Base-by-base conservation (phyloP, 2,329 filamentous ascomycete species). In the Nemania bipapillata region DNA sequence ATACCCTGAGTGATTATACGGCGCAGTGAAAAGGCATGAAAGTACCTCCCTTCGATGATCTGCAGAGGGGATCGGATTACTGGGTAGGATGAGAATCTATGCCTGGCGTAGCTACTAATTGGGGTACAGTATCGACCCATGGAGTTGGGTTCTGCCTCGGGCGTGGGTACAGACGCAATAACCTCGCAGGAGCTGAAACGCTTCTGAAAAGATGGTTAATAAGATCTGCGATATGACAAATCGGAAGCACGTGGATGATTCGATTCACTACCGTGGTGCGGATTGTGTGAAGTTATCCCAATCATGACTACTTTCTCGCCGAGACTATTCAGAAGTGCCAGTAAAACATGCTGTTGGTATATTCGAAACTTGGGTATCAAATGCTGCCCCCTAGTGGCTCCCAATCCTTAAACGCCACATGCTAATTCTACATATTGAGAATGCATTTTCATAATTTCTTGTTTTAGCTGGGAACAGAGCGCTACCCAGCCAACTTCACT, bases 351-450 rank as follows among this genome's bases (percentile, higher is more conserved):
- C 56, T 63, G 49, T 63, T 53, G 22, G 49, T 67, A 63, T 68
- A 65, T 72, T 68, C 57, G 52, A 61, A 60, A 71, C 52, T 45
- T 57, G 73, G 74, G 74, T 76, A 75, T 76, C 74, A 75, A 74
- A 60, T 72, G 69, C 67, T 65, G 58, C 40, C 49, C 45, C 37
- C 60, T 64, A 49, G 47, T 40, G 54, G n/a, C 62, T 55, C 28
- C n/a, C 11, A 49, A 37, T 26, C 52, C 45, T 22, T 30, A 62
- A 61, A 66, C 54, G 40, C 61, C 63, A 32, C n/a, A 53, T 56
- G 28, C 17, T 42, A 26, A n/a, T 3, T 56, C 35, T 49, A 22
- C 45, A 47, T 20, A 47, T 47, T 12, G 37, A 49, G 24, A 56
- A 62, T 26, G 12, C 35, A 54, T 56, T 20, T 53, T 35, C 22